Evolutionary conservation across 257 asterid species (phyloP).

Genomic region (Solanum acaule): DNA sequence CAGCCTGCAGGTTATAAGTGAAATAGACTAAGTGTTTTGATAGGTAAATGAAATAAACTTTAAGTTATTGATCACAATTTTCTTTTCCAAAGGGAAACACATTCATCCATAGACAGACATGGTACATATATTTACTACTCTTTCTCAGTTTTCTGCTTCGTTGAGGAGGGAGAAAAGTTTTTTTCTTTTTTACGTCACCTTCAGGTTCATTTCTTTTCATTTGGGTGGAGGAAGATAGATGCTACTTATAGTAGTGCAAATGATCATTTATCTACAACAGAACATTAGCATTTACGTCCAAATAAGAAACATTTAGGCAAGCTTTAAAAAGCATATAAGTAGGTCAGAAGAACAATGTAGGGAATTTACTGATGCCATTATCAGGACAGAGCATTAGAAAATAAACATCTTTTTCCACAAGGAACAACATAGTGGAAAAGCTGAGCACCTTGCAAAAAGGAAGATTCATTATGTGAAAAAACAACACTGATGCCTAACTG

Average conservation of each 20-base stretch:
- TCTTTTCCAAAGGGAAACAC: neutral
- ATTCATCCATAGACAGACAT: neutral
- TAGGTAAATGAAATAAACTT: neutral
- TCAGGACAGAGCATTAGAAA: slow-evolving; percentile 7
- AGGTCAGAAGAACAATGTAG: neutral
- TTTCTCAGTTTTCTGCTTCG: neutral
- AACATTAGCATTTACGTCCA: neutral
- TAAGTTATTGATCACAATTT: neutral
- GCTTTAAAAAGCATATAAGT: neutral
- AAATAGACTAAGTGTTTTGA: neutral
- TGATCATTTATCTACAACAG: neutral
- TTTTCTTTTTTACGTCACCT: neutral
- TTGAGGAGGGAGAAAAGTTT: neutral
- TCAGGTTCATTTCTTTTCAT: neutral
- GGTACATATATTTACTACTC: neutral
- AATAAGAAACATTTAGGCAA: neutral
- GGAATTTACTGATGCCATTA: slow-evolving; percentile 2
- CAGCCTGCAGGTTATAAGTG: slow-evolving; percentile 46
- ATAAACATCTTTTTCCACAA: neutral
- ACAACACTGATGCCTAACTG: slow-evolving; percentile 22
- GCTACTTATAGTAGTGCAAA: neutral
- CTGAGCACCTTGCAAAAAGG: slow-evolving; percentile 19
- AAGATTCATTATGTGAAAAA: slow-evolving; percentile 48
- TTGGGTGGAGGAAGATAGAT: neutral
- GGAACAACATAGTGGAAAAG: slow-evolving; percentile 21